Conservation (phyloP, 495 filamentous ascomycete species). For the Aspergillus indologenus region DNA sequence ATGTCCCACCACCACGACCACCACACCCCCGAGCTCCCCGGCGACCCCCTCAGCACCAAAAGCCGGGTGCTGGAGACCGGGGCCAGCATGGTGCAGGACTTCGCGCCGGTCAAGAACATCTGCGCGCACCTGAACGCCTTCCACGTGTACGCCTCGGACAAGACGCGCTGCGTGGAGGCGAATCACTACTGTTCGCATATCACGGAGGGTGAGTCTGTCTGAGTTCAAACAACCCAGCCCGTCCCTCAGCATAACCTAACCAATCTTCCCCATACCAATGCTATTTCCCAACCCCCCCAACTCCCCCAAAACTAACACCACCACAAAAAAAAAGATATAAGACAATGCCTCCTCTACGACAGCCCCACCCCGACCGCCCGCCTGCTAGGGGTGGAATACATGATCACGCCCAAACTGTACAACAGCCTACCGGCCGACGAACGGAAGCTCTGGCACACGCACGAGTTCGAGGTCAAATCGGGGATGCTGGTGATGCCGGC, state of each 20-base stretch:
- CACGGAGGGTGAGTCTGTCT: constrained; percentile 56
- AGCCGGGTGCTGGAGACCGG: constrained; percentile 64
- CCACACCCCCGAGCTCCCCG: constrained; percentile 28
- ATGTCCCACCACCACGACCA: constrained; percentile 19
- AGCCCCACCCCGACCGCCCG: constrained; percentile 59
- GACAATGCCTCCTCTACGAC: constrained; percentile 89
- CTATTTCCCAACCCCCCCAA: neutral
- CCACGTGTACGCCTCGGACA: constrained; percentile 73
- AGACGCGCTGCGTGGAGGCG: constrained; percentile 64
- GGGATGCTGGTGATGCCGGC: constrained; percentile 85
- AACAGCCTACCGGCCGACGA: constrained; percentile 61
- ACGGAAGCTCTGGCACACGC: constrained; percentile 72
- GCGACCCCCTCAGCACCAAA: constrained; percentile 51
- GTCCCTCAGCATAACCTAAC: neutral
- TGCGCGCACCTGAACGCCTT: constrained; percentile 87
- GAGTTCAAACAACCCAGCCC: no score
- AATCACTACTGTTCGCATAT: constrained; percentile 86
- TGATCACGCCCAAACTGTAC: constrained; percentile 75
- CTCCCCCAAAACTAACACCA: neutral
- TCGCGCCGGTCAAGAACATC: constrained; percentile 69
- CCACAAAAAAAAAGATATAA: constrained; percentile 44
- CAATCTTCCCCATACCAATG: neutral
- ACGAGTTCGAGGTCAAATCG: constrained; percentile 84
- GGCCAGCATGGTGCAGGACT: constrained; percentile 61
- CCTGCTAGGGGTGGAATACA: constrained; percentile 88